Base-by-base conservation (phyloP, 331 rosid genomes). In the Quercus lobata region DNA sequence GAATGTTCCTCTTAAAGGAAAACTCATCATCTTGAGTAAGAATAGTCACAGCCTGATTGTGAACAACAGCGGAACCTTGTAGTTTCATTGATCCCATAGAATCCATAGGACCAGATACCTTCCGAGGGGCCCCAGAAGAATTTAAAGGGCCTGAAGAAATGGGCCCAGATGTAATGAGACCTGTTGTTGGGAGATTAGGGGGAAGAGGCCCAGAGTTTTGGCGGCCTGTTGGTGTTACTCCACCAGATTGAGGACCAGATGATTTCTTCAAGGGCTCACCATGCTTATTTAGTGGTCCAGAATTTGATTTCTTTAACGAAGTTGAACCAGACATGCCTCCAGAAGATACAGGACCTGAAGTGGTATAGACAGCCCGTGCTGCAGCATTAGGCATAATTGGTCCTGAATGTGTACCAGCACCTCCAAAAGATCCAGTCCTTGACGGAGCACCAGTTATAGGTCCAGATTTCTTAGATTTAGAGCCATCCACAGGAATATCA, bases 231-330 rank as follows among this genome's bases (percentile, higher is more conserved):
- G 54, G 54, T 2, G 99, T 88, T 74, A 83, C 93, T n/a, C 94
- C 98, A 76, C 99, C 97, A 3, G 98, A 87, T 84, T 93, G 99
- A 83, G 99, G 99, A 37, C 99, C 99, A 68, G 99, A 95, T 8
- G 92, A 84, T 84, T 93, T 95, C 90, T 95, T 95, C 49, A 95
- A 78, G 19, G 98, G 99, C 71, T 95, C 99, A 27, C 99, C 99
- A 19, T 95, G 99, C 74, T 95, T 95, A 78, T 89, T 95, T 79
- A 95, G 82, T 22, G 99, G 99, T 69, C 99, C 99, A 52, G 99
- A 95, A 84, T 89, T 95, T 57, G 99, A 86, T 83, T 93, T 95
- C 82, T 95, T 95, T 79, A 88, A 63, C 1, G 99, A 89, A 80
- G 88, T 87, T 74, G 98, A 92, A 80, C 84, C 88, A 73, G 92